A percentile compares a stretch with the other conserved stretches of the same genome.
Conservation (phyloP, 73 alveolate genomes). For the Uronychia setigera region DNA sequence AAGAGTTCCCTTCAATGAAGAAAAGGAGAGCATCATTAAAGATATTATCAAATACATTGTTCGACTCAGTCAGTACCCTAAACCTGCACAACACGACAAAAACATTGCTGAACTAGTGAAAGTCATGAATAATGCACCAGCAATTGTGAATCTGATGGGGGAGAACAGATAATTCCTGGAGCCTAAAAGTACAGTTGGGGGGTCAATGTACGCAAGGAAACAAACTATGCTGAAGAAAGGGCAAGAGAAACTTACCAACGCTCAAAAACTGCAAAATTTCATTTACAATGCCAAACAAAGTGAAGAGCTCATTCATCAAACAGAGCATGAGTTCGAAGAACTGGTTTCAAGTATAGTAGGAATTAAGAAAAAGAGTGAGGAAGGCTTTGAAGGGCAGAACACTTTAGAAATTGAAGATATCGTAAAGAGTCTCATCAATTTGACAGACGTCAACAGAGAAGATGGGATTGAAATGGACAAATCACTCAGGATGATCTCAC, state of each 20-base stretch:
- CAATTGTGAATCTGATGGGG: not conserved
- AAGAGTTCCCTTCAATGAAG: not conserved
- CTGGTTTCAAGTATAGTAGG: slow-evolving; percentile 7
- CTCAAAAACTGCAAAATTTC: slow-evolving; percentile 16
- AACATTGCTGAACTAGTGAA: not conserved
- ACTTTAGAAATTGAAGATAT: slow-evolving; percentile 44
- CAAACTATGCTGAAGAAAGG: not conserved
- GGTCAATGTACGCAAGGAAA: not conserved
- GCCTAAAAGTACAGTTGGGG: not conserved
- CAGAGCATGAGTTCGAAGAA: slow-evolving; percentile 31
- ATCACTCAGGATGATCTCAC: slow-evolving; percentile 12
- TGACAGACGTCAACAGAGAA: slow-evolving; percentile 27
- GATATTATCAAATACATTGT: not conserved
- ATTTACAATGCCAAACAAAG: slow-evolving; percentile 15
- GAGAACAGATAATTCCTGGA: not conserved
- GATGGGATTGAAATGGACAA: slow-evolving; percentile 20
- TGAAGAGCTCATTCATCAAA: slow-evolving; percentile 18
- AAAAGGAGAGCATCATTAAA: not conserved
- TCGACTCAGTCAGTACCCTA: not conserved
- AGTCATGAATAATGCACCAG: not conserved
- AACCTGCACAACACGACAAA: not conserved
- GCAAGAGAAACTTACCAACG: slow-evolving; percentile 17
- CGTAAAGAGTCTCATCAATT: slow-evolving; percentile 15
- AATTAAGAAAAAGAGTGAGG: slow-evolving; percentile 41
- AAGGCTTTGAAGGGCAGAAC: slow-evolving; percentile 44